phyloP scores from a whole-genome alignment of 2,329 filamentous ascomycete genomes.

The Chrysoporthe deuterocubensis region DNA sequence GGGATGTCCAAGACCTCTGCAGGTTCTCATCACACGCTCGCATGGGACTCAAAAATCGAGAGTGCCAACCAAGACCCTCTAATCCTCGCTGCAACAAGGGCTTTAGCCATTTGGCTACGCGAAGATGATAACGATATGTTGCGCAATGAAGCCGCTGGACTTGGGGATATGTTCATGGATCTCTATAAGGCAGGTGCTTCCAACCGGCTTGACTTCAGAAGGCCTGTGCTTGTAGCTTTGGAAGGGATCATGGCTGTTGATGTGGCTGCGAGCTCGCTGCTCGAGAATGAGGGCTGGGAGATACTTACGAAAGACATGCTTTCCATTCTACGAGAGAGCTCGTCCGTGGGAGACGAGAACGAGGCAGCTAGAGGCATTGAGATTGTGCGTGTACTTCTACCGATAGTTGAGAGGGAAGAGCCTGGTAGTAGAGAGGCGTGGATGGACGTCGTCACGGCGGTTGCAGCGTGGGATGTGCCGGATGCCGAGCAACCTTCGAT shows the following conservation, averaged over 20 bases:
- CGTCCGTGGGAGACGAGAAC: slow-evolving; percentile 33
- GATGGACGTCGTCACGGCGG: slow-evolving; percentile 58
- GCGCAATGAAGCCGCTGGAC: slow-evolving; percentile 58
- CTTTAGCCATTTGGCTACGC: slow-evolving; percentile 68
- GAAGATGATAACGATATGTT: slow-evolving; percentile 68
- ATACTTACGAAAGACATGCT: slow-evolving; percentile 55
- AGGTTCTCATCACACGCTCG: slow-evolving; percentile 52
- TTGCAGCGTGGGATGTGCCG: slow-evolving; percentile 53
- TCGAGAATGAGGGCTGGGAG: slow-evolving; percentile 58
- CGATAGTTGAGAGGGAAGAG: slow-evolving; percentile 52
- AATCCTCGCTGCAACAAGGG: slow-evolving; percentile 60
- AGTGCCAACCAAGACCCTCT: slow-evolving; percentile 59
- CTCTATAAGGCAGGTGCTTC: slow-evolving; percentile 52
- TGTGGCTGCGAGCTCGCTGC: slow-evolving; percentile 52
- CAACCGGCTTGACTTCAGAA: slow-evolving; percentile 56
- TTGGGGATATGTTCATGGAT: slow-evolving; percentile 67
- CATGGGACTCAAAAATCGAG: slow-evolving; percentile 61
- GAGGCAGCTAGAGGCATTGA: slow-evolving; percentile 56
- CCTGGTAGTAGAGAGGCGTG: slow-evolving; percentile 55
- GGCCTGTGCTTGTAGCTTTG: slow-evolving; percentile 61
- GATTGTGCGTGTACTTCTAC: slow-evolving; percentile 59
- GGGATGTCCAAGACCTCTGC: slow-evolving; percentile 48
- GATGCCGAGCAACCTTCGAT: slow-evolving; percentile 31
- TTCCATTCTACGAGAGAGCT: slow-evolving; percentile 44
- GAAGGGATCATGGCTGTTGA: slow-evolving; percentile 59